A percentile compares a stretch with the other conserved stretches of the same genome.
These are phyloP conservation scores for Flaveria linearis DNA, from an alignment of 129 eudicot genomes.

Conservation along the genomic window DNA sequence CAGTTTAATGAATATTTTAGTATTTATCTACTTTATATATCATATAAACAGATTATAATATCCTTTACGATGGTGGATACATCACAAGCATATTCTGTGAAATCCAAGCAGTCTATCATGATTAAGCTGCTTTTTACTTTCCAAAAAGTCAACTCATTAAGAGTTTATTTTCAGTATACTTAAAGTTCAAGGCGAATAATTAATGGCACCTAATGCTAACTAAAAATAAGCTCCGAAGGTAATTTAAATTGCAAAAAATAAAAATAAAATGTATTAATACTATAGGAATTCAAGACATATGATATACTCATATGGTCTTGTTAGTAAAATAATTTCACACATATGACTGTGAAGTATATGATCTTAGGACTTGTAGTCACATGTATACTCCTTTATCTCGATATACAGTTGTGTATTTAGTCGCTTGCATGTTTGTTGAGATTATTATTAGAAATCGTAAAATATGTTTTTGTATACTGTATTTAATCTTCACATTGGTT, in stretches of 20 bases:
- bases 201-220: not conserved
- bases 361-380: not conserved
- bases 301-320: too few species aligned
- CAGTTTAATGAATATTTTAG: not conserved
- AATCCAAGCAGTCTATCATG: constrained; percentile 39
- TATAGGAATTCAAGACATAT: too few species aligned
- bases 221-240: not conserved
- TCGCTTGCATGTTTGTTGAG: not conserved
- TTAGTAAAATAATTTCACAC: too few species aligned
- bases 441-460: too few species aligned
- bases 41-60: not conserved
- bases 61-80: constrained; percentile 19
- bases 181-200: not conserved
- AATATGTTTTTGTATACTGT: not conserved
- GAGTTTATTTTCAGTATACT: not conserved
- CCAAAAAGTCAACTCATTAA: constrained; percentile 39
- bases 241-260: not conserved
- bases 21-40: not conserved
- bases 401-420: not conserved
- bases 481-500: not conserved
- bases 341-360: not conserved
- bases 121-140: constrained; percentile 36
- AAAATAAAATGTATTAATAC: not conserved
- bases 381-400: too few species aligned
- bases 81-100: constrained; percentile 29